A percentile compares a stretch with the other conserved stretches of the same genome.
Evolutionary conservation across 2,329 filamentous ascomycete genomes (phyloP).

Genomic region (Chalaropsis ovoidea): DNA sequence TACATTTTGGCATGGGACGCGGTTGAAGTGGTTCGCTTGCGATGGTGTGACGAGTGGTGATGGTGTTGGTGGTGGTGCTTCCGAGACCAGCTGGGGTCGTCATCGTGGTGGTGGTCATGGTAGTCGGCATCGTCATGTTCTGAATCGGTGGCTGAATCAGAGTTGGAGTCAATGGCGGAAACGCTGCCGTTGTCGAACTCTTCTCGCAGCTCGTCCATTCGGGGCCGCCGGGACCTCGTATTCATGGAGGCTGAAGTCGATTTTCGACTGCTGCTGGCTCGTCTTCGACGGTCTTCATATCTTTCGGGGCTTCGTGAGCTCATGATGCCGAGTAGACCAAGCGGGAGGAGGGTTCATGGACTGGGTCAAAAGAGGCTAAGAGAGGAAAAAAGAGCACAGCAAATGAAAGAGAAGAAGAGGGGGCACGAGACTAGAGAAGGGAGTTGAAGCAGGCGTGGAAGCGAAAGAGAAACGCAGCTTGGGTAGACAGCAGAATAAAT

Average conservation of each 20-base stretch:
- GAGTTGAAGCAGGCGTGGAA: not conserved
- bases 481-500: not conserved
- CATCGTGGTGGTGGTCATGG: not conserved
- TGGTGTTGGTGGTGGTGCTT: not conserved
- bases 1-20: conserved; percentile 17
- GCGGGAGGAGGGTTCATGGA: not conserved
- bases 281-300: conserved; percentile 16
- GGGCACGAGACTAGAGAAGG: not conserved
- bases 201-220: conserved; percentile 10
- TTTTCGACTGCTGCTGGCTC: conserved; percentile 12
- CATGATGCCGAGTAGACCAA: conserved; percentile 14
- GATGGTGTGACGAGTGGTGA: not conserved
- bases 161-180: conserved; percentile 16
- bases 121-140: conserved; percentile 2
- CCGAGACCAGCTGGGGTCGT: not conserved
- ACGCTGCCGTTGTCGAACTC: conserved; percentile 8
- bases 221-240: conserved; percentile 3
- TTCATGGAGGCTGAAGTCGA: conserved; percentile 6
- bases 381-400: not conserved
- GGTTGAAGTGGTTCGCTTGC: conserved; percentile 14
- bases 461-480: not conserved
- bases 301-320: conserved; percentile 17
- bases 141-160: not conserved
- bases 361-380: not conserved
- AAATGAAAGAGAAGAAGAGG: not conserved